Base-by-base conservation (phyloP, 2,329 filamentous ascomycete genomes). In the Mariannaea elegans region DNA sequence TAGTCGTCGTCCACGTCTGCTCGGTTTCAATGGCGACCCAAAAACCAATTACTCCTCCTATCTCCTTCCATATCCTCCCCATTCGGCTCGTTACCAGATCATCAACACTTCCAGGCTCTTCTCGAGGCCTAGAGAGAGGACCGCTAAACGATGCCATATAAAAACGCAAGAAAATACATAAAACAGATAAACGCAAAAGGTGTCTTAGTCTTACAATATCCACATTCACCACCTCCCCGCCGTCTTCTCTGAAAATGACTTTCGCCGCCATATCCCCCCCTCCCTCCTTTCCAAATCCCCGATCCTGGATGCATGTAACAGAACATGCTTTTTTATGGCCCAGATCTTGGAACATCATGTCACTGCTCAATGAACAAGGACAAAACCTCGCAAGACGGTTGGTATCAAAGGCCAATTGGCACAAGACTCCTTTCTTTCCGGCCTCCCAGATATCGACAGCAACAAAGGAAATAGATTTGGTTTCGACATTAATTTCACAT, bases 321-420 rank as follows among this genome's bases (percentile, higher is more conserved):
- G 69, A 75, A 76, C 68, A 74, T 70, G 72, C 73, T 79, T 80
- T 80, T 80, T 80, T 79, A 79, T 69, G 71, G 70, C 69, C 71
- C 65, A 62, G 64, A 62, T 68, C 75, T 67, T 69, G 66, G 66
- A 16, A 66, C 65, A 59, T 69, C 69, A 72, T 74, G 68, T 71
- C 69, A 69, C 68, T 68, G 70, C 65, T 75, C 71, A 72, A 71
- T 72, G 71, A 73, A 73, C 67, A 44, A 49, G 59, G 56, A 57
- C 72, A 67, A 60, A 70, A 71, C 61, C 51, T 48, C 46, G 67
- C 65, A 66, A 67, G 65, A 59, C 54, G 61, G 39, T 44, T 71
- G 71, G 66, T 73, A 70, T 73, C 69, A 71, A 71, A 69, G 69
- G 65, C 66, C 67, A 57, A 56, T 69, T 68, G 65, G 63, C 62